Evolutionary conservation across 345 rosid species (phyloP).

Genomic region (Anastatica hierochuntica): DNA sequence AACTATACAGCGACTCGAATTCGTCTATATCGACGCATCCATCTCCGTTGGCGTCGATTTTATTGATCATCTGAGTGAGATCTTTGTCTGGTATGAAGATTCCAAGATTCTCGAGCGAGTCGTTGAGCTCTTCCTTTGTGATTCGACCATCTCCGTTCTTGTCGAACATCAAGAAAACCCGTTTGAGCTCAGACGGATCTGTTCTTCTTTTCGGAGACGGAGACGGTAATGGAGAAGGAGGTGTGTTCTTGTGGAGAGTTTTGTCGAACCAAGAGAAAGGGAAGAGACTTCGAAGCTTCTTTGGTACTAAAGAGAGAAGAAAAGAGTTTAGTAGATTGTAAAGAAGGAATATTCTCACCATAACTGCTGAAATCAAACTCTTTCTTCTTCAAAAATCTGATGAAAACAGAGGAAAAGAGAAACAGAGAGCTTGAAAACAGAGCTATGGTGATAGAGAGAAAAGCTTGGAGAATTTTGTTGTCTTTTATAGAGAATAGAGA

Average conservation of each 20-base stretch:
- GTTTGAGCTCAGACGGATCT: conserved; percentile 24
- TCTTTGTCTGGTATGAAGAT: conserved; percentile 30
- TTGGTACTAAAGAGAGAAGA: conserved; percentile 25
- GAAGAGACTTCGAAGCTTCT: conserved; percentile 20
- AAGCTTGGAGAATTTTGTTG: neutral
- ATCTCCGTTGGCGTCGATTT: conserved; percentile 26
- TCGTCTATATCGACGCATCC: conserved; percentile 29
- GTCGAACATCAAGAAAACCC: conserved; percentile 29
- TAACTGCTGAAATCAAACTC: too few species aligned
- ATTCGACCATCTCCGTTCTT: conserved; percentile 27
- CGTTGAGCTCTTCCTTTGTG: conserved; percentile 29
- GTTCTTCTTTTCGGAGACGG: neutral
- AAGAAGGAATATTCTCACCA: conserved; percentile 24
- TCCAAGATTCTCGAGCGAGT: conserved; percentile 28
- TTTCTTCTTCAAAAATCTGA: too few species aligned
- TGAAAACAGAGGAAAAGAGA: conserved; percentile 10
- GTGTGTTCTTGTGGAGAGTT: too few species aligned
- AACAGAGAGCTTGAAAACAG: conserved; percentile 17
- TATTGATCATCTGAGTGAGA: conserved; percentile 21
- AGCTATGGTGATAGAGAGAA: conserved; percentile 7
- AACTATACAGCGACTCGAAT: conserved; percentile 21
- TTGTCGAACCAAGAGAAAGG: too few species aligned
- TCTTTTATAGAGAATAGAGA: neutral
- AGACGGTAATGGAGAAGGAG: conserved; percentile 5
- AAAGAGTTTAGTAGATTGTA: conserved; percentile 23